Evolutionary conservation across 441 rosid species (phyloP).

Genomic region (Jatropha podagrica): DNA sequence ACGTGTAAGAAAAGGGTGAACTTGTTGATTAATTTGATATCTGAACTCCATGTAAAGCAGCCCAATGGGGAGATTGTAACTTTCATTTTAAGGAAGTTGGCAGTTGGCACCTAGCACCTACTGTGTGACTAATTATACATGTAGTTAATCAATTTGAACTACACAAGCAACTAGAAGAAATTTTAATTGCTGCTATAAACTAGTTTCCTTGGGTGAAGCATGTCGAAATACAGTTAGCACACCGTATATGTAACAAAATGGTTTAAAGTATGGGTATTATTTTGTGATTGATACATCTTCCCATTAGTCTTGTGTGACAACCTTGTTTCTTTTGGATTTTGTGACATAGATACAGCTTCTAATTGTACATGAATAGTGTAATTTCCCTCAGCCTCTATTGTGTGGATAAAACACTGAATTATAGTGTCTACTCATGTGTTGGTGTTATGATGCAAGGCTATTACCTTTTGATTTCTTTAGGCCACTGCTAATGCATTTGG

Average conservation of each 20-base stretch:
- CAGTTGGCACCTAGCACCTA: not conserved
- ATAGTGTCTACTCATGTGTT: not conserved
- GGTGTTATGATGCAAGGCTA: not conserved
- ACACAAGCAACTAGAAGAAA: not conserved
- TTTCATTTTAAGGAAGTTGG: not conserved
- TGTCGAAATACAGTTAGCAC: not conserved
- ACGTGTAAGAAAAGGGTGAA: not conserved
- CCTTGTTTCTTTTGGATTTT: not conserved
- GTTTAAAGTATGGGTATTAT: not conserved
- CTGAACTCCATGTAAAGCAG: not conserved
- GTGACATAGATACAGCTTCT: not conserved
- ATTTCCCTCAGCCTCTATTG: not conserved
- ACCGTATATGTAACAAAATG: not conserved
- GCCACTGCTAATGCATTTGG: not conserved
- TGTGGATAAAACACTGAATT: not conserved
- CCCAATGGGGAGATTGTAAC: not conserved
- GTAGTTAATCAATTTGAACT: slow-evolving; percentile 7
- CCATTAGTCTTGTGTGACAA: not conserved
- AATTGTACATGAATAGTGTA: not conserved
- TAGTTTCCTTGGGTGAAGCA: not conserved
- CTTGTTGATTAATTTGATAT: not conserved
- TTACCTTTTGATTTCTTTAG: not conserved
- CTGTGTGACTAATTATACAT: not conserved
- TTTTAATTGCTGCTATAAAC: not conserved
- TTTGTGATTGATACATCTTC: not conserved